A percentile compares a stretch with the other conserved stretches of the same genome.
Evolutionary conservation across 306 rosid species (phyloP).

Genomic region (Prinsepia uniflora): DNA sequence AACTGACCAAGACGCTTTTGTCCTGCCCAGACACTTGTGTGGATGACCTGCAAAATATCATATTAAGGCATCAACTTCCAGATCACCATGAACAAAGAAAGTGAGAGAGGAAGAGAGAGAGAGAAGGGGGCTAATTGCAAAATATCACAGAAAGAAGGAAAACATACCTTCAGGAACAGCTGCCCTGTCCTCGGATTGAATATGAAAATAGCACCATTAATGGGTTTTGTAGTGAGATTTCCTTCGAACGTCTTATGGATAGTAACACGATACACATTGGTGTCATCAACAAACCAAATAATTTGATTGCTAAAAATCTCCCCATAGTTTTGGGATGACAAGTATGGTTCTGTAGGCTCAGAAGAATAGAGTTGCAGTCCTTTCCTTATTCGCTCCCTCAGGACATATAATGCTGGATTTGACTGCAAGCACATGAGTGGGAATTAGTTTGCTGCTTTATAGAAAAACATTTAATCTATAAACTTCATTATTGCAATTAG

Average conservation of each 20-base stretch:
- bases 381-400: constrained; percentile 98
- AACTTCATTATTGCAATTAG: not conserved
- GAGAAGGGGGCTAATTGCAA: not conserved
- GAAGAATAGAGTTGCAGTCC: constrained; percentile 98
- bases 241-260: constrained; percentile 99
- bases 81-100: not conserved
- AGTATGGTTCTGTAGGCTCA: constrained; percentile 96
- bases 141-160: constrained; percentile 3
- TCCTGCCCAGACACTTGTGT: constrained; percentile 99
- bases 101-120: not conserved
- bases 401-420: constrained; percentile 94
- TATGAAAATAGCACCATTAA: constrained; percentile 94
- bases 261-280: constrained; percentile 96
- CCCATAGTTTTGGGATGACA: constrained; percentile 97
- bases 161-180: constrained; percentile 78
- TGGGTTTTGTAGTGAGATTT: constrained; percentile 97
- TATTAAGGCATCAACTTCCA: constrained; percentile 12
- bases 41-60: constrained; percentile 71
- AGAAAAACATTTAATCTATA: constrained; percentile 2
- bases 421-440: constrained; percentile 56
- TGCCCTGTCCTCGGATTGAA: constrained; percentile 99
- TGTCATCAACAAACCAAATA: constrained; percentile 99
- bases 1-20: constrained; percentile 99
- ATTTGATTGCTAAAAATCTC: constrained; percentile 99
- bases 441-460: constrained; percentile 18